phyloP scores from a whole-genome alignment of 1,284 basidiomycete genomes.

The Volvariella surrecta region DNA sequence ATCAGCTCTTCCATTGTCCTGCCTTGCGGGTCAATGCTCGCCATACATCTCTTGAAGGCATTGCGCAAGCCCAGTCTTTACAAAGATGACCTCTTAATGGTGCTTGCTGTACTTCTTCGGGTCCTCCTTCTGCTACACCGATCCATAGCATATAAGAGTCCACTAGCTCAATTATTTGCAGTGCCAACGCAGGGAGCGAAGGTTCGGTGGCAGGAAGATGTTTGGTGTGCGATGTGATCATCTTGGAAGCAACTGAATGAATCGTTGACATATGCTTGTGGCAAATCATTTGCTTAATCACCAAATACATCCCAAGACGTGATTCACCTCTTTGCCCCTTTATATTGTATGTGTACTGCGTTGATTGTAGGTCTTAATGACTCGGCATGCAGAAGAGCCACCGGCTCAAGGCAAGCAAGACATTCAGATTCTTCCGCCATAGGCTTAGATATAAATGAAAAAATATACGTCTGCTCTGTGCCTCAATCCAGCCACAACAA shows the following conservation, averaged over 20 bases:
- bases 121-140: constrained; percentile 44
- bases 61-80: constrained; percentile 79
- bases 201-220: constrained; percentile 37
- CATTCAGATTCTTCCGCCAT: too few species aligned
- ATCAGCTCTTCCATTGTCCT: constrained; percentile 1
- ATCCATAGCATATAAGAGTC: constrained; percentile 82
- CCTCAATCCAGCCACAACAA: too few species aligned
- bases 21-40: constrained; percentile 14
- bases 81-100: constrained; percentile 48
- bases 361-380: too few species aligned
- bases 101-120: constrained; percentile 41
- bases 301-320: too few species aligned
- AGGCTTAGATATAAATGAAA: too few species aligned
- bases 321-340: too few species aligned
- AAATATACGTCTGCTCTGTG: too few species aligned
- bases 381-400: too few species aligned
- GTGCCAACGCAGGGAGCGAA: constrained; percentile 48
- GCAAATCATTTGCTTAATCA: neutral
- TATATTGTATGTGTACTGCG: too few species aligned
- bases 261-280: neutral
- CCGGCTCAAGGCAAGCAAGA: too few species aligned
- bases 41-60: constrained; percentile 40
- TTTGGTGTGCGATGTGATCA: constrained; percentile 31
- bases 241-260: constrained; percentile 4
- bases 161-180: constrained; percentile 63